Conservation (phyloP, 345 rosid species). For the Microcos paniculata region DNA sequence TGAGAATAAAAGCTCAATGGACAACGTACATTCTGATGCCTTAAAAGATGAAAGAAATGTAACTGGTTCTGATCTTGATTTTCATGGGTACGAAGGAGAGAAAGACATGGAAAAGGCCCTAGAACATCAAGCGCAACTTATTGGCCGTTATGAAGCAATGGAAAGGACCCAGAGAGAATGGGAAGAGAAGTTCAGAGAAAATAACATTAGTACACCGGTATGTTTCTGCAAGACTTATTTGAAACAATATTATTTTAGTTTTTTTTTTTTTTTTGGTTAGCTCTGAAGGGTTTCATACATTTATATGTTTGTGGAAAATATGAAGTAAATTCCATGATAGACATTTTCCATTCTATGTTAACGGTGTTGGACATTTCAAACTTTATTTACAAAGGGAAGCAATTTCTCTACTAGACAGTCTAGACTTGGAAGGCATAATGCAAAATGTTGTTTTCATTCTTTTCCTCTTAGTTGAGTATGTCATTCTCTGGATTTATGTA, state of each 20-base stretch:
- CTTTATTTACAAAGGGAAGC: background rate
- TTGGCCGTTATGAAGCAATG: constrained; percentile 74
- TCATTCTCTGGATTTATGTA: background rate
- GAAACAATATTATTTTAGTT: background rate
- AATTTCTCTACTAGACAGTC: background rate
- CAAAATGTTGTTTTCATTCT: background rate
- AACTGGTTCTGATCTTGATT: constrained; percentile 25
- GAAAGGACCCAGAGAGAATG: constrained; percentile 92
- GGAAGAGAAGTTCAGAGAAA: constrained; percentile 89
- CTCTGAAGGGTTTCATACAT: no score
- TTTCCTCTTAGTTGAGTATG: background rate
- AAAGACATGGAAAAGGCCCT: constrained; percentile 79
- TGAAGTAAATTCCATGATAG: background rate
- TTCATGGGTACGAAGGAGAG: constrained; percentile 36
- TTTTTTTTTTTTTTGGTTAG: no score
- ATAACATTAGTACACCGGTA: constrained; percentile 69
- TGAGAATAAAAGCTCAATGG: constrained; percentile 28
- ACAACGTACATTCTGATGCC: constrained; percentile 28
- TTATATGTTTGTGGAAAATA: background rate
- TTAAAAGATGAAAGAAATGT: constrained; percentile 30
- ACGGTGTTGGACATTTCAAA: background rate
- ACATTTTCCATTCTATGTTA: background rate
- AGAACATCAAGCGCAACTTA: constrained; percentile 69
- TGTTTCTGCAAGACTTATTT: constrained; percentile 26
- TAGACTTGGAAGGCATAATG: background rate